Base-by-base conservation (phyloP, 2,329 filamentous ascomycete species). In the Fusarium algeriense region DNA sequence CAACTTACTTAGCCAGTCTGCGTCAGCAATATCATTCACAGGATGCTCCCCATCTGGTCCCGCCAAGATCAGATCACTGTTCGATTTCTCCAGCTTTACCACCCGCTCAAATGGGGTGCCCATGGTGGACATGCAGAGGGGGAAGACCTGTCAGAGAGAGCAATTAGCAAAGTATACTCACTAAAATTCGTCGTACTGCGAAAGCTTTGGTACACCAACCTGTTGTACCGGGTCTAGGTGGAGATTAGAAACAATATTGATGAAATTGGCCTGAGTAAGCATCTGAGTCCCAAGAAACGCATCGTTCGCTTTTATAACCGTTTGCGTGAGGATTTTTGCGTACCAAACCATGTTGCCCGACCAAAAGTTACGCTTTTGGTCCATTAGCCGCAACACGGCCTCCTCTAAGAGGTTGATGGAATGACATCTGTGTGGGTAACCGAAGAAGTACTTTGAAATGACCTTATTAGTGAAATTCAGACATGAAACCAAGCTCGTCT, bases 251-350 rank as follows among this genome's bases (percentile, higher is more conserved):
- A 46, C 44, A 17, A 65, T 37, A 13, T 65, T 65, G 44, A 65
- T 30, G 5, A 68, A 15, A 13, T 60, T 48, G 44, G 15, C 64
- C 17, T 65, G 61, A 4, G 61, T 60, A 9, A 68, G 48, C 19
- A 68, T 15, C 11, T 40, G 43, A 14, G 64, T 65, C 8, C 60
- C 55, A 13, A 60, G 9, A n/a, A 68, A 68, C 2, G 43, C 55
- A n/a, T 65, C 61, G 6, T 68, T 68, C 9, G 65, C 44, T 20
- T 56, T 50, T 2, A 23, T 38, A 2, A 57, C 52, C 1, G 44
- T 48, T 7, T 61, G 3, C 15, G 64, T 17, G 10, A 67, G 49
- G 5, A 13, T n/a, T 14, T 48, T 41, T 6, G 30, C 30, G 8
- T 46, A 46, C 4, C 6, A 4, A 0, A 46, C 6, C 44, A 30